phyloP scores from a whole-genome alignment of 208 protist genomes.

The Trypanosoma cruzi region DNA sequence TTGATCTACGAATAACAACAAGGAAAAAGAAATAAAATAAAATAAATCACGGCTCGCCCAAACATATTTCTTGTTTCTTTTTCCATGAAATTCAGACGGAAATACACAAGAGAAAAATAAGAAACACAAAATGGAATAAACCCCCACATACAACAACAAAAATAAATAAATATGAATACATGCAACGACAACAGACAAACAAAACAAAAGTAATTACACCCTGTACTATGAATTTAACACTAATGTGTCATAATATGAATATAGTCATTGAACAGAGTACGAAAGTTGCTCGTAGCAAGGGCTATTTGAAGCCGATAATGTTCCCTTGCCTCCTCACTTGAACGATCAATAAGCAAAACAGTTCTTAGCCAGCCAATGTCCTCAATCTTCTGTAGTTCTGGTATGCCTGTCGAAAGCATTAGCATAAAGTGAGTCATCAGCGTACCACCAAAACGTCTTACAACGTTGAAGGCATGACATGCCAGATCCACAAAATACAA shows the following conservation, averaged over 20 bases:
- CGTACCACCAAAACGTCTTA: conserved; percentile 68
- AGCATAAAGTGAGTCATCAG: conserved; percentile 90
- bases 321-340: conserved; percentile 66
- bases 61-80: too few relatives aligned
- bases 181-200: not conserved
- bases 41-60: not conserved
- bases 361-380: conserved; percentile 86
- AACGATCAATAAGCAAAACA: conserved; percentile 56
- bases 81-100: not conserved
- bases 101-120: not conserved
- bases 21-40: conserved; percentile 4
- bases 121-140: too few relatives aligned
- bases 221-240: not conserved
- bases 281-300: conserved; percentile 60
- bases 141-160: not conserved
- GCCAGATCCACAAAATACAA: conserved; percentile 75
- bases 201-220: conserved; percentile 10
- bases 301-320: conserved; percentile 82
- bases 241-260: conserved; percentile 92
- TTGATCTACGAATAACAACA: not conserved
- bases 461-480: conserved; percentile 80
- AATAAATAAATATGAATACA: not conserved
- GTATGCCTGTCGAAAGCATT: conserved; percentile 92
- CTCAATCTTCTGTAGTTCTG: conserved; percentile 77
- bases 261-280: conserved; percentile 84